A percentile compares a stretch with the other conserved stretches of the same genome.
Conservation (phyloP, 768 basidiomycete species). For the Amanita pallidorosea region DNA sequence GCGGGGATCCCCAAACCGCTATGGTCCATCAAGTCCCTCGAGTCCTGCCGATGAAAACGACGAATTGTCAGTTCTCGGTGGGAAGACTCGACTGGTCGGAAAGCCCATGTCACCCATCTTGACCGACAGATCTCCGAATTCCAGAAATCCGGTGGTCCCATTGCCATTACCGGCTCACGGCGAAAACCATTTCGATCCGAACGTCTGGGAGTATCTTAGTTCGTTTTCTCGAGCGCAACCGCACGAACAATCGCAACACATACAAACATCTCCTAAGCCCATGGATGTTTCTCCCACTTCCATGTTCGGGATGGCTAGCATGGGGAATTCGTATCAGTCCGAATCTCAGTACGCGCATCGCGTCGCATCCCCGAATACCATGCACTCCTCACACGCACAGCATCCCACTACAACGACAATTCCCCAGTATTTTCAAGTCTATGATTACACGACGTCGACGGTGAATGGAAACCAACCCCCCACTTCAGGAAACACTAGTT, state of each 20-base stretch:
- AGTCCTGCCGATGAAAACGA: constrained; percentile 45
- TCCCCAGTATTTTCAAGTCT: constrained; percentile 69
- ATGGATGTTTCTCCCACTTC: constrained; percentile 29
- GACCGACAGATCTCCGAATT: constrained; percentile 57
- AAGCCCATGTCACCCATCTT: constrained; percentile 48
- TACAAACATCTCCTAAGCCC: constrained; percentile 7
- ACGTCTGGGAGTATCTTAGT: constrained; percentile 57
- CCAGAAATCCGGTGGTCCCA: constrained; percentile 63
- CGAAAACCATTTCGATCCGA: constrained; percentile 45
- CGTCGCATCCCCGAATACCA: constrained; percentile 10
- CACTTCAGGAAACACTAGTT: constrained; percentile 17
- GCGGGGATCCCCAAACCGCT: constrained; percentile 33
- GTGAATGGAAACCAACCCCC: constrained; percentile 13
- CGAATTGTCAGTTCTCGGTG: constrained; percentile 53
- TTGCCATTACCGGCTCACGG: constrained; percentile 45
- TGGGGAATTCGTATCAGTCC: constrained; percentile 23
- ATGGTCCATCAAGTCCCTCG: constrained; percentile 25
- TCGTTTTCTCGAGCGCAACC: constrained; percentile 32
- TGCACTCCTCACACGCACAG: neutral
- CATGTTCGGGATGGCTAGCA: constrained; percentile 34
- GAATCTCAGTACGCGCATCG: constrained; percentile 23
- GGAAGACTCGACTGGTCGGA: constrained; percentile 53
- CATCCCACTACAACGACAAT: constrained; percentile 16
- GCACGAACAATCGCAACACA: constrained; percentile 3
- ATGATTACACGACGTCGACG: constrained; percentile 46